Evolutionary conservation across 495 filamentous ascomycete genomes (phyloP), one percentile per base, ranked within the genome.

Genomic region (Hamigera avellanea): DNA sequence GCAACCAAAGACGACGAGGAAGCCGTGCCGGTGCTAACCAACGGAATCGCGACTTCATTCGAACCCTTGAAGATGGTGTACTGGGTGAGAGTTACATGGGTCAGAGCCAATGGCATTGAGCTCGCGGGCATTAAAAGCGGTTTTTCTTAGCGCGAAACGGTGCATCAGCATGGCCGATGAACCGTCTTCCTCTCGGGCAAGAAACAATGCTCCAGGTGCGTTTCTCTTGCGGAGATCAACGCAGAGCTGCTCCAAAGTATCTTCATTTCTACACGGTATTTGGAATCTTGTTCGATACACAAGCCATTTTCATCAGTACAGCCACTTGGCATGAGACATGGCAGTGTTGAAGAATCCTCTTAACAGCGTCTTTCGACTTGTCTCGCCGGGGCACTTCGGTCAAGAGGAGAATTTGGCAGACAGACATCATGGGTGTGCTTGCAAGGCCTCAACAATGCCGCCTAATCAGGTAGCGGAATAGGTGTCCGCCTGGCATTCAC

Each of bases 51-150:
- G 84, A 95, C 50, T 93, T 99, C 50, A 93, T 96, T 43, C 75
- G 91, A 33, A 94, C 80, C 41, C 64, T 99, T 43, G 91, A 96
- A 56, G 91, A 95, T 50, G 74, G 91, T 28, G 94, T 88, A 2
- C 62, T 95, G 33, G 55, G 93, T 54, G 91, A 98, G 54, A 83
- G 86, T 9, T 80, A 76, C 47, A 72, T 78, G 59, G 69, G 69
- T 34, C 70, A 73, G 39, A 67, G 65, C 27, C 76, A 79, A 39
- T 81, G 78, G 77, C 74, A 78, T 43, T 78, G 68, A 62, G 32
- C 17, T 9, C 5, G 15, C 5, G 15, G 8, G 8, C 4, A 15
- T 42, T 41, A 14, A 44, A 39, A 29, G 8, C 14, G 32, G 37
- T 35, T 41, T 16, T 21, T 23, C 21, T 13, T 31, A 15, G 38